phyloP scores from a whole-genome alignment of 2,329 filamentous ascomycete species.

The Penicillium occitanis region DNA sequence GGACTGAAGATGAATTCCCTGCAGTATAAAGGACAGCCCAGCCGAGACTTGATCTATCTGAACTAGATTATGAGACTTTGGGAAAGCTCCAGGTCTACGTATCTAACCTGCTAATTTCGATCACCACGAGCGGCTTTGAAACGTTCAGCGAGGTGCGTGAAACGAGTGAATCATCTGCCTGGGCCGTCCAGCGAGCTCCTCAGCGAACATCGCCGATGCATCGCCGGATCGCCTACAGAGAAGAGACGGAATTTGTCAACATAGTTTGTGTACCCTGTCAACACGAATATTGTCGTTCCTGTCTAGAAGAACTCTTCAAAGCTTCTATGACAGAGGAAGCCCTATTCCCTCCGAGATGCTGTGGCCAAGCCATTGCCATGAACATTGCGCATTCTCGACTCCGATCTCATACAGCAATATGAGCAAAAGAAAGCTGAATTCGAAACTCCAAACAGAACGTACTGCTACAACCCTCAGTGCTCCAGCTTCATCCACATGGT shows the following conservation, averaged over 20 bases:
- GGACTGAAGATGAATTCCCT: background rate
- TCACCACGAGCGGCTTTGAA: background rate
- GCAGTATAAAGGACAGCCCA: background rate
- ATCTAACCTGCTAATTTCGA: background rate
- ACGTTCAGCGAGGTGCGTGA: background rate
- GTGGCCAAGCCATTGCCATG: slow-evolving; percentile 45
- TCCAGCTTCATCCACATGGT: slow-evolving; percentile 48
- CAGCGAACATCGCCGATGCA: too few species aligned
- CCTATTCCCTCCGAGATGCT: slow-evolving; percentile 59
- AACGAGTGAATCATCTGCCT: slow-evolving; percentile 1
- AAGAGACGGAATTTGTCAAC: slow-evolving; percentile 31
- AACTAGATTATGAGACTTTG: slow-evolving; percentile 2
- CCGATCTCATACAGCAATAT: slow-evolving; percentile 39
- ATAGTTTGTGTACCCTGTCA: slow-evolving; percentile 30
- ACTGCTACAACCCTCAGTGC: slow-evolving; percentile 51
- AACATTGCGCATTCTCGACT: slow-evolving; percentile 39
- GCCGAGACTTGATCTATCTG: background rate
- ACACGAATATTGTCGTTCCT: slow-evolving; percentile 55
- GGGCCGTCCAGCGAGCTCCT: background rate
- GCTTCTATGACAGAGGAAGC: slow-evolving; percentile 50
- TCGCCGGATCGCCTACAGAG: slow-evolving; percentile 28
- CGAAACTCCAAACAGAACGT: slow-evolving; percentile 50
- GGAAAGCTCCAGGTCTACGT: background rate
- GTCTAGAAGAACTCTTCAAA: slow-evolving; percentile 50
- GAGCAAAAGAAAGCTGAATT: slow-evolving; percentile 52